Base-by-base conservation (phyloP, 306 rosid species). In the Benincasa hispida region DNA sequence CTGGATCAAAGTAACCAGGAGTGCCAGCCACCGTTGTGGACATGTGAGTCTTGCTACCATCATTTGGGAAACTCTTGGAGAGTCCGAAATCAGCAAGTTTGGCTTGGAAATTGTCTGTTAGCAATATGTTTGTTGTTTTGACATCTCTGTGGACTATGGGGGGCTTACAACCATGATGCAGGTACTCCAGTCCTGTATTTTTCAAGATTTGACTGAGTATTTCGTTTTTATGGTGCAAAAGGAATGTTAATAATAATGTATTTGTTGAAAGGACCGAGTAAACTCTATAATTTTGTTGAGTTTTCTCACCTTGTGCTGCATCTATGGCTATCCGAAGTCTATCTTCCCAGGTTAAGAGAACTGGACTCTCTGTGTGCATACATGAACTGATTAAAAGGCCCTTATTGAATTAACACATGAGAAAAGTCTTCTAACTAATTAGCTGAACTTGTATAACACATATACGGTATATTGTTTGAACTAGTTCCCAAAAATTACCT, bases 111-210 rank as follows among this genome's bases (percentile, higher is more conserved):
- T 75, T 78, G 14, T 81, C 83, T 0, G 76, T 70, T 69, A 84
- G 35, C 55, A 81, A 79, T 14, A 84, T 84, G 42, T 81, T 84
- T 14, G 83, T 8, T 22, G 79, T 42, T 61, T 84, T 84, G 35
- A 81, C 75, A 61, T 81, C 87, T 67, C 82, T 60, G 41, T 84
- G 84, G 54, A 84, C 47, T 17, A 75, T 84, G 2, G 87, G 78
- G 54, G 84, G 87, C 56, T 81, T 85, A 22, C 89, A 85, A 74
- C 89, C 91, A 42, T 81, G 34, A 22, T 87, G 90, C 42, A 87
- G 69, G 77, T 89, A 87, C 57, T 87, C 93, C 76, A 89, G 17
- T 53, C 90, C 90, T 88, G 81, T 48, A 50, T 59, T 63, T 77
- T 47, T 76, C 53, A 0, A 10, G 9, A 42, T 21, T 56, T 24